A percentile compares a stretch with the other conserved stretches of the same genome.
These are phyloP conservation scores for Pichia sp. DNA, from an alignment of 1,139 yeast genomes.

Conservation along the genomic window DNA sequence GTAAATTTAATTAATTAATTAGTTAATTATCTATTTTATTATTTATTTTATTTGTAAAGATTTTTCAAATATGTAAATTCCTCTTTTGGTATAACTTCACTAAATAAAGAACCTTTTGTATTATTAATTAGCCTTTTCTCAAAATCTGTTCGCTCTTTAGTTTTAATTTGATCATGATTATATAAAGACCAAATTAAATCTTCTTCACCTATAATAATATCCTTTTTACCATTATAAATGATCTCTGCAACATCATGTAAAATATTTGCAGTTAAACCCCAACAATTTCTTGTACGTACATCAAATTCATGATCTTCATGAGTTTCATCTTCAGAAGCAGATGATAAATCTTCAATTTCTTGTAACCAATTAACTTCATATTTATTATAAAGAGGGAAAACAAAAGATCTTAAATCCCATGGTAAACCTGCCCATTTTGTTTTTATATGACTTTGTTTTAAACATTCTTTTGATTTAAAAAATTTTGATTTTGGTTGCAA, in stretches of 20 bases:
- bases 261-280: slow-evolving; percentile 91
- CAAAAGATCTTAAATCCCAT: slow-evolving; percentile 57
- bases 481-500: slow-evolving; percentile 36
- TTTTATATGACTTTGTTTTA: slow-evolving; percentile 37
- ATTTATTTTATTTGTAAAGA: slow-evolving; percentile 29
- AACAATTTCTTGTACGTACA: slow-evolving; percentile 53
- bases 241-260: slow-evolving; percentile 70
- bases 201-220: slow-evolving; percentile 52
- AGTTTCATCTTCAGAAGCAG: slow-evolving; percentile 45
- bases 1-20: no score
- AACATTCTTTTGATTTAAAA: slow-evolving; percentile 37
- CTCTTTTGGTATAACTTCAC: slow-evolving; percentile 43
- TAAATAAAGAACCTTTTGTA: slow-evolving; percentile 39
- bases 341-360: slow-evolving; percentile 51
- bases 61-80: slow-evolving; percentile 40
- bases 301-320: slow-evolving; percentile 32
- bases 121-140: slow-evolving; percentile 38
- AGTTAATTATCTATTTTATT: no score
- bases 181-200: slow-evolving; percentile 54
- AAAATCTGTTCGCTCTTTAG: slow-evolving; percentile 35
- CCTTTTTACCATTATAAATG: slow-evolving; percentile 35
- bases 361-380: slow-evolving; percentile 61
- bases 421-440: slow-evolving; percentile 67
- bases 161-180: slow-evolving; percentile 39
- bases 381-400: slow-evolving; percentile 50